phyloP scores from a whole-genome alignment of 2,329 filamentous ascomycete species.

The Botrytis pseudocinerea region DNA sequence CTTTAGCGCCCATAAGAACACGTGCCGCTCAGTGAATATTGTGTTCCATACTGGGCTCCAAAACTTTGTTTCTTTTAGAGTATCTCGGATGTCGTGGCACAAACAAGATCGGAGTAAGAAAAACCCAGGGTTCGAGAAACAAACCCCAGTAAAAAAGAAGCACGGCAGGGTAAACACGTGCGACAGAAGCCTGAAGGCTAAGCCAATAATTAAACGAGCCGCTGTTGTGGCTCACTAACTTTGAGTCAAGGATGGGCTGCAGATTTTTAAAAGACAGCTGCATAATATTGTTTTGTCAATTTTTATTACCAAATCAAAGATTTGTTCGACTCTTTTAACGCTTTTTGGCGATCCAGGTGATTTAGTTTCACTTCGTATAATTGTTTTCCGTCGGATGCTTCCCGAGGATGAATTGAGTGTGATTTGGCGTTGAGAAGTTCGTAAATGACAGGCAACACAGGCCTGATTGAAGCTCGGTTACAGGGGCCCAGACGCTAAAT shows the following conservation, averaged over 20 bases:
- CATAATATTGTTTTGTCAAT: slow-evolving; percentile 11
- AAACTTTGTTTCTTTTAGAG: not conserved
- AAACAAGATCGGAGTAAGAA: not conserved
- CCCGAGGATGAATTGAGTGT: not conserved
- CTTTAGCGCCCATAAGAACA: not conserved
- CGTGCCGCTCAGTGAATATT: not conserved
- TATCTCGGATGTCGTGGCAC: not conserved
- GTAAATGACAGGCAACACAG: not conserved
- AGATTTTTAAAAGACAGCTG: not conserved
- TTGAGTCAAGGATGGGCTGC: slow-evolving; percentile 1
- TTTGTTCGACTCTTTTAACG: not conserved
- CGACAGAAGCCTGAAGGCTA: not conserved
- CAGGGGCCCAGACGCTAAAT: not conserved
- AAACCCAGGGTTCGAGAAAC: not conserved
- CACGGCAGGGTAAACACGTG: slow-evolving; percentile 5
- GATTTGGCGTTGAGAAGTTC: not conserved
- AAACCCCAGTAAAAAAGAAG: not conserved
- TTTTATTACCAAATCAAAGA: not conserved
- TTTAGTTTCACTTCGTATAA: not conserved
- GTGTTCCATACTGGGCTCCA: not conserved
- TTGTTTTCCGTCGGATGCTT: not conserved
- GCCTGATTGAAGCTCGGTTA: not conserved
- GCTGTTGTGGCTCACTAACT: slow-evolving; percentile 11
- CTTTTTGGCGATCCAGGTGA: not conserved
- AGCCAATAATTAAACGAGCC: slow-evolving; percentile 22